These are phyloP conservation scores for Podospora conica DNA, from an alignment of 495 filamentous ascomycete genomes.

Conservation along the genomic window DNA sequence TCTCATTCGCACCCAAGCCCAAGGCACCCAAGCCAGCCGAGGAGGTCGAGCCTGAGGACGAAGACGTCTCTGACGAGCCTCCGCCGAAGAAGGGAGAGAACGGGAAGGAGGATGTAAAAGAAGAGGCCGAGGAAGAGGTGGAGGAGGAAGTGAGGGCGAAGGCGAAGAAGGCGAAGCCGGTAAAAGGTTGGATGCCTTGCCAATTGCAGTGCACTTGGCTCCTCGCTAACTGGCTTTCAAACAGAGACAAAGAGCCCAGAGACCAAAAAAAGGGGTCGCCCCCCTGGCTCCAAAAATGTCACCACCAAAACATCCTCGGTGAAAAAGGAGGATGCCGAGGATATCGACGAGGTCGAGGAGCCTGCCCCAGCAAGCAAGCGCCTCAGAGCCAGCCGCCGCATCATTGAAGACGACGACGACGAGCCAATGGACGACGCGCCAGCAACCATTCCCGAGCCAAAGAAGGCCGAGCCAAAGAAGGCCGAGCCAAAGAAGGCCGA, in stretches of 20 bases:
- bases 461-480: constrained; percentile 21
- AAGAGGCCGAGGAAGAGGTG: constrained; percentile 7
- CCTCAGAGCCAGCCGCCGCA: constrained; percentile 34
- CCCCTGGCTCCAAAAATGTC: constrained; percentile 7
- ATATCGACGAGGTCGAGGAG: constrained; percentile 40
- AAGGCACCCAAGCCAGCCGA: constrained; percentile 7
- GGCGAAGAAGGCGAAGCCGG: constrained; percentile 25
- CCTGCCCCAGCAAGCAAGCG: constrained; percentile 52
- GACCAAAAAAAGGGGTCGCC: constrained; percentile 33
- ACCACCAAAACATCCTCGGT: neutral
- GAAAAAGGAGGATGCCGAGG: constrained; percentile 23
- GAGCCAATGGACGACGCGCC: constrained; percentile 33
- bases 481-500: no score
- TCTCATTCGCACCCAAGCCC: constrained; percentile 56
- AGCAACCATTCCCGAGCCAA: neutral
- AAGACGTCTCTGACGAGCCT: constrained; percentile 25
- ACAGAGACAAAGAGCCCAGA: constrained; percentile 18
- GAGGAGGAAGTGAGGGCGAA: constrained; percentile 21
- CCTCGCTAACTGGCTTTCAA: neutral
- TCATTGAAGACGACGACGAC: constrained; percentile 40
- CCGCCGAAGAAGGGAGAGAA: constrained; percentile 23
- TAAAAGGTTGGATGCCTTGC: constrained; percentile 21
- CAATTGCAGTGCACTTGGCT: neutral
- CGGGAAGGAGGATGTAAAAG: constrained; percentile 24
- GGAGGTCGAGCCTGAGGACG: constrained; percentile 26